Evolutionary conservation across 2,329 filamentous ascomycete genomes (phyloP).

Genomic region (Cladophialophora bantiana): DNA sequence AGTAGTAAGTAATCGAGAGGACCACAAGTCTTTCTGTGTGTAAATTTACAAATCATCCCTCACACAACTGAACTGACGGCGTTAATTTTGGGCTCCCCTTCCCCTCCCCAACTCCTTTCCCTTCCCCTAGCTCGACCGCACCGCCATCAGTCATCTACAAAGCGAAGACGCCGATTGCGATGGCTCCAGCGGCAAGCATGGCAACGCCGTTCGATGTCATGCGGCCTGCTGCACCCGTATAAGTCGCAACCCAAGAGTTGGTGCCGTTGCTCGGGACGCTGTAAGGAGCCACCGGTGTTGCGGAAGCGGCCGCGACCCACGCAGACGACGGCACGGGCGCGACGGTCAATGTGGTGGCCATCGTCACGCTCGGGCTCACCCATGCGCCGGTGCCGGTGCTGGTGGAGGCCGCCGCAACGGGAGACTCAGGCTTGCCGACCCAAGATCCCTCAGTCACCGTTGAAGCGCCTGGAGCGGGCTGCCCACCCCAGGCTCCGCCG

Average conservation of each 20-base stretch:
- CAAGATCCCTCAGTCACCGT: not conserved
- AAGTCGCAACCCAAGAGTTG: constrained; percentile 25
- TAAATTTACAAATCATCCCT: no score
- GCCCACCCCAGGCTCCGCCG: not conserved
- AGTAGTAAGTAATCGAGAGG: no score
- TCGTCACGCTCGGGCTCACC: constrained; percentile 24
- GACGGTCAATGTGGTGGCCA: constrained; percentile 30
- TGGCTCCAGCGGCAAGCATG: constrained; percentile 19
- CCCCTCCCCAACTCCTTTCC: not conserved
- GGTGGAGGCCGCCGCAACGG: constrained; percentile 12
- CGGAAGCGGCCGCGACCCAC: constrained; percentile 15
- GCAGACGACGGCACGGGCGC: constrained; percentile 21
- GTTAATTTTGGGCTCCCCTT: no score
- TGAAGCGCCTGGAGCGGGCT: not conserved
- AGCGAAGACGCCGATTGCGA: constrained; percentile 24
- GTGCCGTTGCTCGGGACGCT: constrained; percentile 15
- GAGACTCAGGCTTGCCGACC: constrained; percentile 2
- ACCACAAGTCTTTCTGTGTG: no score
- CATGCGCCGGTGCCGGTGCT: constrained; percentile 5
- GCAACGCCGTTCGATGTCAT: constrained; percentile 18
- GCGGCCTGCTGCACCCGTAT: constrained; percentile 32
- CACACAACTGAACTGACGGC: no score
- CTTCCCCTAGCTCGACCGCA: not conserved
- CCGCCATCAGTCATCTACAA: constrained; percentile 1
- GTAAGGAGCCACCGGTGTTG: not conserved